Evolutionary conservation across 371 early-diverging fungal genomes (phyloP).

Genomic region (Circinella umbellata): DNA sequence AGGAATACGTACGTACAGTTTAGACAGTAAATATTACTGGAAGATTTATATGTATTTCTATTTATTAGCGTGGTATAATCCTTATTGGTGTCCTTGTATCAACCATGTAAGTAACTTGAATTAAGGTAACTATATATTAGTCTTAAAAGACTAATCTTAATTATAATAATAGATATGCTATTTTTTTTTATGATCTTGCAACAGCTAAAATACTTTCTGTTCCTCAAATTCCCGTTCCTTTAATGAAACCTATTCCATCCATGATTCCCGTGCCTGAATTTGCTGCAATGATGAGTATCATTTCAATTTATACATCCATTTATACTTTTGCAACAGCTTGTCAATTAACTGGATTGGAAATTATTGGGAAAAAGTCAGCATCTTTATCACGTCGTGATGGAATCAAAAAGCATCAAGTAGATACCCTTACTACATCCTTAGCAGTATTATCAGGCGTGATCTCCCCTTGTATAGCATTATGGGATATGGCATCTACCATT

Average conservation of each 20-base stretch:
- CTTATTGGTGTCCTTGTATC: conserved; percentile 27
- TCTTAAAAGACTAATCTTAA: not conserved
- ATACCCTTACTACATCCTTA: not conserved
- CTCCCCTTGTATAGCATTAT: conserved; percentile 24
- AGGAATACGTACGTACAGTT: no score
- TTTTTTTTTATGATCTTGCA: conserved; percentile 29
- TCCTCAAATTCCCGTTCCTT: conserved; percentile 26
- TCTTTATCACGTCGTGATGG: conserved; percentile 7
- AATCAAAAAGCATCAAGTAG: not conserved
- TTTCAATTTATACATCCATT: conserved; percentile 19
- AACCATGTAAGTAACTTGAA: conserved; percentile 24
- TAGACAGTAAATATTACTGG: no score
- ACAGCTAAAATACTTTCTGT: conserved; percentile 25
- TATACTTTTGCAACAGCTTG: conserved; percentile 22
- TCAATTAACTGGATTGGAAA: conserved; percentile 14
- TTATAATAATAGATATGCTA: conserved; percentile 19
- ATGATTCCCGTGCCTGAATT: conserved; percentile 19
- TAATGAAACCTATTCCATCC: conserved; percentile 13
- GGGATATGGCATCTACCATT: conserved; percentile 16
- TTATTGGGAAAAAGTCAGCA: conserved; percentile 13
- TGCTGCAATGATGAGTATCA: conserved; percentile 18
- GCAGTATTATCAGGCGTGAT: conserved; percentile 17
- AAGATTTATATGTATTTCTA: no score
- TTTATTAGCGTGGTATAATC: conserved; percentile 29
- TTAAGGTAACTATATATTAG: no score